These are phyloP conservation scores for Eucalyptus erythrocorys DNA, from an alignment of 345 rosid species.

Conservation along the genomic window DNA sequence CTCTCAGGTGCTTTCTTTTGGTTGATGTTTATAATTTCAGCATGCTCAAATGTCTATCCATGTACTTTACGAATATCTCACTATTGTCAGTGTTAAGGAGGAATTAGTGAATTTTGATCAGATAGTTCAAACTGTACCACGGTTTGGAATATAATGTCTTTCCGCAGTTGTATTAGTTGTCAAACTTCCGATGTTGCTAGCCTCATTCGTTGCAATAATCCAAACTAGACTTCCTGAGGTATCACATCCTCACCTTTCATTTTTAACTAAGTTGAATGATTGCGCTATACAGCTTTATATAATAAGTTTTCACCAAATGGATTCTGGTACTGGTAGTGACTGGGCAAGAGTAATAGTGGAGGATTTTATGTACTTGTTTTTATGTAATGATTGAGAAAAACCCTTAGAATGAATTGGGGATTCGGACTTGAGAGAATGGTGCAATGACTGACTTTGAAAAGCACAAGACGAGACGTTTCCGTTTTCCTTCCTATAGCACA, in stretches of 20 bases:
- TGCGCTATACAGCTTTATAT: background rate
- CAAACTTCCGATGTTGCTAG: background rate
- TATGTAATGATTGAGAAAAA: background rate
- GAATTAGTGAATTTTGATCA: background rate
- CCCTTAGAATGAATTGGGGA: background rate
- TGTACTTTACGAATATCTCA: background rate
- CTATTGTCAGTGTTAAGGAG: background rate
- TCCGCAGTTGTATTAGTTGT: background rate
- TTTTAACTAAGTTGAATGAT: background rate
- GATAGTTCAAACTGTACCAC: background rate
- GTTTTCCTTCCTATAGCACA: background rate
- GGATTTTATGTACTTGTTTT: background rate
- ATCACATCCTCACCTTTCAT: background rate
- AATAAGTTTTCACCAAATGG: rapidly evolving
- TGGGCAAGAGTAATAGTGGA: background rate
- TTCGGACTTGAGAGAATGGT: background rate
- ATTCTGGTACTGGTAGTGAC: background rate
- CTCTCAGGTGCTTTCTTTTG: constrained; percentile 20
- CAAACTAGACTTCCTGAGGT: background rate
- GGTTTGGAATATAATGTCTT: background rate
- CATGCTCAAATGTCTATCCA: background rate
- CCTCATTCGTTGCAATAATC: background rate
- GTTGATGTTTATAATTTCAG: background rate
- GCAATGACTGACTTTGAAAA: background rate
- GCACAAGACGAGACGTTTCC: background rate